phyloP scores from a whole-genome alignment of 2,329 filamentous ascomycete species.

The Sclerotinia minor region DNA sequence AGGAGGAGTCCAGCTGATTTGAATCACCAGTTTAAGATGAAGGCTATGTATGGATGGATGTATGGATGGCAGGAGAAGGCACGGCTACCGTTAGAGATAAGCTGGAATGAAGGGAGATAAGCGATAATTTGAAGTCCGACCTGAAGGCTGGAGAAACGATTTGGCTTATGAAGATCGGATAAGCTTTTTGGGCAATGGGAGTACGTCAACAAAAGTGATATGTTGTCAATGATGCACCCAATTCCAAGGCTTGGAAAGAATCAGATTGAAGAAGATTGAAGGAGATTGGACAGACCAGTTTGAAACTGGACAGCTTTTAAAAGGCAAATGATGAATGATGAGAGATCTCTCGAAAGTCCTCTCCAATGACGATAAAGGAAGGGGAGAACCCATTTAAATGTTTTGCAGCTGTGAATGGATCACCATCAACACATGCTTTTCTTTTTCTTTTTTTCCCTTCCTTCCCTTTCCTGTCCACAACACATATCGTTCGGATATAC shows the following conservation, averaged over 20 bases:
- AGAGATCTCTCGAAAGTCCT: background rate
- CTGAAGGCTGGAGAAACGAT: background rate
- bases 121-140: background rate
- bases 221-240: conserved; percentile 10
- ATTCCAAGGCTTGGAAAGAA: background rate
- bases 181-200: conserved; percentile 2
- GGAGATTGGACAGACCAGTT: conserved; percentile 1
- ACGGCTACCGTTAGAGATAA: background rate
- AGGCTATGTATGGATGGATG: no score
- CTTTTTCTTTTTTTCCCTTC: no score
- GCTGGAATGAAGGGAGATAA: conserved; percentile 3
- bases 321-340: no score
- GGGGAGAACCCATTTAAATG: background rate
- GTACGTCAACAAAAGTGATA: conserved; percentile 9
- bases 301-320: background rate
- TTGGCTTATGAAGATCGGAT: conserved; percentile 9
- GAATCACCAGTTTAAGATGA: no score
- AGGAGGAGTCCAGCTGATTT: no score
- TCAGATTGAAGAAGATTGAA: background rate
- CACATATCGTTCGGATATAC: background rate
- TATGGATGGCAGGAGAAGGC: no score
- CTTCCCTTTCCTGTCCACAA: background rate
- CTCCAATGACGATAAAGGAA: background rate
- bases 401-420: conserved; percentile 5
- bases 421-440: background rate